Evolutionary conservation across 2,329 filamentous ascomycete species (phyloP).

Genomic region (Torrubiella hemipterigena): DNA sequence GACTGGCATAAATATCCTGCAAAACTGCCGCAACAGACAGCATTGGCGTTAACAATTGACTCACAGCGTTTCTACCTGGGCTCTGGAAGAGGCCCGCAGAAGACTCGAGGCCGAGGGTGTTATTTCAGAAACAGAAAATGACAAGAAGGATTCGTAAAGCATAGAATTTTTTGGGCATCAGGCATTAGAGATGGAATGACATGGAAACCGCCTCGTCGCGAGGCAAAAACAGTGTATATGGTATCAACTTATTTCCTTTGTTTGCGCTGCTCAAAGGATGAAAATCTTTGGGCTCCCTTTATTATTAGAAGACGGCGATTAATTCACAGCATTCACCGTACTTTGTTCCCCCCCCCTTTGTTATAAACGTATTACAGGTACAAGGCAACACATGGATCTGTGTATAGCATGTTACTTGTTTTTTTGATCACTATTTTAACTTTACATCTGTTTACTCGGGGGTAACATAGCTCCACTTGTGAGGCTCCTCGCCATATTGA

Average conservation of each 20-base stretch:
- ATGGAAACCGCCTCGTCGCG: too few species aligned
- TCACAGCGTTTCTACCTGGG: constrained; percentile 94
- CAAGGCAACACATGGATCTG: not conserved
- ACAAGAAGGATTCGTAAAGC: constrained; percentile 35
- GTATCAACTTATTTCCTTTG: constrained; percentile 16
- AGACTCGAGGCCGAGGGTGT: constrained; percentile 94
- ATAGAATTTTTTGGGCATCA: constrained; percentile 4
- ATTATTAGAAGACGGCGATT: constrained; percentile 3
- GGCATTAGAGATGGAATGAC: not conserved
- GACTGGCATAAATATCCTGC: too few species aligned
- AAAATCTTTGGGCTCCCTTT: constrained; percentile 1
- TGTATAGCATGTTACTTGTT: constrained; percentile 7
- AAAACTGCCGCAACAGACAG: too few species aligned
- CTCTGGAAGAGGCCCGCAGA: constrained; percentile 88
- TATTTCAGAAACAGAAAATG: constrained; percentile 59
- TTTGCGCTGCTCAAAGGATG: too few species aligned
- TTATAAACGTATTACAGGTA: too few species aligned
- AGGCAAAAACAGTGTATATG: constrained; percentile 16
- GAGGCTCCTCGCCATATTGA: constrained; percentile 88
- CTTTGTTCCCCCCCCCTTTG: too few species aligned
- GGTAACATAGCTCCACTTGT: constrained; percentile 69
- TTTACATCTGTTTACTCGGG: constrained; percentile 11
- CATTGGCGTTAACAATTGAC: constrained; percentile 15
- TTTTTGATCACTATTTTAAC: constrained; percentile 6
- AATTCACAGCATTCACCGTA: too few species aligned